Percentiles rank a stretch among this genome's conserved stretches.
phyloP scores from a whole-genome alignment of 257 asterid genomes.

The Knoxia roxburghii region DNA sequence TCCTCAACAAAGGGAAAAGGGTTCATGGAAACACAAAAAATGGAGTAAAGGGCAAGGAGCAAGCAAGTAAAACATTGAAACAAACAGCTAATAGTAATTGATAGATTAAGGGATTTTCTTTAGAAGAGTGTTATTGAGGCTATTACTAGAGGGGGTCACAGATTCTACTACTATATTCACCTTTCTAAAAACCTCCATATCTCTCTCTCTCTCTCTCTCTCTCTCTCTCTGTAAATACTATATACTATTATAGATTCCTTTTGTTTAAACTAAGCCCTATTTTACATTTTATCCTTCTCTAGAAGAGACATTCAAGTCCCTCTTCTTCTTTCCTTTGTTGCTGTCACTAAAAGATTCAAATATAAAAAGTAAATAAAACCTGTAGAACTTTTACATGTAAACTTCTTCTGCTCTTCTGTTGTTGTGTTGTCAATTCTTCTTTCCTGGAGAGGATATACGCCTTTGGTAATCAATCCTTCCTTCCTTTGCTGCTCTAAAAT shows the following conservation, averaged over 20 bases:
- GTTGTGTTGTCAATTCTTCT: slow-evolving; percentile 30
- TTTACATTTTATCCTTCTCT: slow-evolving; percentile 20
- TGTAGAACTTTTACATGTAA: slow-evolving; percentile 27
- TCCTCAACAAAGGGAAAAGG: no score
- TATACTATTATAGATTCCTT: background rate
- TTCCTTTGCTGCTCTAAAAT: slow-evolving; percentile 34
- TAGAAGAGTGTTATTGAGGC: slow-evolving; percentile 1
- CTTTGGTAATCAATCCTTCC: slow-evolving; percentile 23
- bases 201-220: background rate
- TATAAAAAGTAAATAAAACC: slow-evolving; percentile 13
- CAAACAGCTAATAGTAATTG: no score
- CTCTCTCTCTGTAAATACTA: background rate
- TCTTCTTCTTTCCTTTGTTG: slow-evolving; percentile 11
- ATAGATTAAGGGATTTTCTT: background rate
- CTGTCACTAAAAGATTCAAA: slow-evolving; percentile 15
- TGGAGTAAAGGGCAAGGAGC: no score
- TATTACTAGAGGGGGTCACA: slow-evolving; percentile 8
- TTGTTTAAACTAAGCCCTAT: slow-evolving; percentile 24
- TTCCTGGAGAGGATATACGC: slow-evolving; percentile 15
- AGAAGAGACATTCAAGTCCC: slow-evolving; percentile 9
- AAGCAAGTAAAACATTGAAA: no score
- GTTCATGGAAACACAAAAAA: no score
- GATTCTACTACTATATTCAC: slow-evolving; percentile 18
- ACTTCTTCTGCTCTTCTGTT: no score
- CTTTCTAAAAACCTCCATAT: slow-evolving; percentile 14